A percentile compares a stretch with the other conserved stretches of the same genome.
Evolutionary conservation across 768 basidiomycete genomes (phyloP).

Genomic region (Leccinellum albellum): DNA sequence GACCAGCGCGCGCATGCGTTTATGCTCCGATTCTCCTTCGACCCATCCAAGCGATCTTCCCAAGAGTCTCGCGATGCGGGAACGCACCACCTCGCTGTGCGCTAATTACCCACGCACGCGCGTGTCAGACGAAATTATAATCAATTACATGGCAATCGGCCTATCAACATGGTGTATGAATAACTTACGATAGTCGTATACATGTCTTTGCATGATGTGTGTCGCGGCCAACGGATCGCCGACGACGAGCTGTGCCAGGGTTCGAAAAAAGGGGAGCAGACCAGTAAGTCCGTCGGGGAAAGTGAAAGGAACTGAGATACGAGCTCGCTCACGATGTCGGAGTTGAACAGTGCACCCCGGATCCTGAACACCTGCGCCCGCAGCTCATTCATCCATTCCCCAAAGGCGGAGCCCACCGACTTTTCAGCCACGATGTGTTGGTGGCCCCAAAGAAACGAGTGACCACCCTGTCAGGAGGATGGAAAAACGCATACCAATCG

Average conservation of each 20-base stretch:
- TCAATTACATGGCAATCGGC: not conserved
- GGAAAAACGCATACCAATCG: not conserved
- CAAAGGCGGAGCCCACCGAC: constrained; percentile 3
- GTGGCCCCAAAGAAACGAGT: constrained; percentile 5
- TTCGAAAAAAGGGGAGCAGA: not conserved
- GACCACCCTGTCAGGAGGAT: not conserved
- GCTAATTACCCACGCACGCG: not conserved
- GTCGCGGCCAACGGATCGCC: constrained; percentile 5
- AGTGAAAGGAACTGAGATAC: not conserved
- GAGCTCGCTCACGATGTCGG: constrained; percentile 3
- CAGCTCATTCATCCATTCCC: constrained; percentile 1
- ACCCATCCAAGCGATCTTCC: constrained; percentile 8
- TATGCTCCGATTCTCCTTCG: constrained; percentile 7
- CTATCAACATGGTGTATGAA: not conserved
- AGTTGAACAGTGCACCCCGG: constrained; percentile 1
- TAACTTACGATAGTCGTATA: constrained; percentile 8
- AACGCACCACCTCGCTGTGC: constrained; percentile 1
- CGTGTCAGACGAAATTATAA: not conserved
- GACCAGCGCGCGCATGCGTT: constrained; percentile 7
- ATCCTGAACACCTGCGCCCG: constrained; percentile 4
- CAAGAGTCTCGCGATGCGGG: constrained; percentile 2
- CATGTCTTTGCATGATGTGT: constrained; percentile 6
- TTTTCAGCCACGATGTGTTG: constrained; percentile 1
- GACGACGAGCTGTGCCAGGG: not conserved
- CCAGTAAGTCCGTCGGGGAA: not conserved